Evolutionary conservation across 495 filamentous ascomycete genomes (phyloP), one percentile per base, ranked within the genome.

Genomic region (Pseudotulostoma volvatum): DNA sequence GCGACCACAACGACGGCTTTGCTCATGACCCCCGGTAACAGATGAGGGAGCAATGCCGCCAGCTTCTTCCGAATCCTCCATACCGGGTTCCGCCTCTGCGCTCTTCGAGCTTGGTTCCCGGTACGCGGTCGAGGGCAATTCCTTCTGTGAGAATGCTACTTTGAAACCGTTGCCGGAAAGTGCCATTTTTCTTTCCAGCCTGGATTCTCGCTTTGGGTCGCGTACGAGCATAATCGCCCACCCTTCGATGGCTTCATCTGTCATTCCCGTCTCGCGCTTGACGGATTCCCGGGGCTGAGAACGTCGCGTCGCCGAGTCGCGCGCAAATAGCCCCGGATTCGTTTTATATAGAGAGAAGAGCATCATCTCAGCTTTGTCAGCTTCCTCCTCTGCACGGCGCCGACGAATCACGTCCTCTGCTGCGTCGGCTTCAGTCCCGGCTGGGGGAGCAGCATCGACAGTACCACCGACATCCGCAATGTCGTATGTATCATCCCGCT

Each of bases 401-500:
- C 46, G 68, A 32, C 48, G 46, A 18, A 42, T 33, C 3, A 51
- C 50, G 33, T 66, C 56, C 32, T 55, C 54, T 11, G 59, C 55
- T 9, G 53, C 48, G 15, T 64, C 65, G 17, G 53, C 50, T 34
- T 63, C 61, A 23, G 56, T 54, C 38, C 61, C 60, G 18, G 54
- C 38, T 14, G 62, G 54, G 1, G 52, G 37, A 7, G 60, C 56
- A 23, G 67, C 55, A 40, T 92, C 81, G 7, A 94, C 74, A 2
- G 82, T 81, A 8, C 87, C 84, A 39, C 90, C 90, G 4, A 95
- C 85, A 47, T 96, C 90, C 31, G 71, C 81, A 7, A 76, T 69
- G 48, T 97, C 90, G 57, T 97, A 97, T 1, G 90, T 96, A 51
- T 97, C 90, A 59, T 97, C 90, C 23, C 85, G 77, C 60, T 97